Conservation (phyloP, 192 early-diverging fungal genomes). For the Allomyces javanicus region DNA sequence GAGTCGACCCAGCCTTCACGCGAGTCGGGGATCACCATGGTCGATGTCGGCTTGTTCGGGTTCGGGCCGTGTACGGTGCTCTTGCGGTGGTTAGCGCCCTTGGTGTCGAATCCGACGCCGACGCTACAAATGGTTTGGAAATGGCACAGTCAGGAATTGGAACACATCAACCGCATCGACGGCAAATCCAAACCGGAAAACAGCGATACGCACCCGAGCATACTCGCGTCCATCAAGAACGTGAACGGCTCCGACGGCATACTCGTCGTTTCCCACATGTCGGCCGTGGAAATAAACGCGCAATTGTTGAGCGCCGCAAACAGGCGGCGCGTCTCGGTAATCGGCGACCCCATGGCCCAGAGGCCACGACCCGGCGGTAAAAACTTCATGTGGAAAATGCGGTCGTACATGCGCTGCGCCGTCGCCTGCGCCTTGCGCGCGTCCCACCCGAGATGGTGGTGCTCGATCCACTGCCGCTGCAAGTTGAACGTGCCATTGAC, state of each 20-base stretch:
- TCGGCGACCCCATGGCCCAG: conserved; percentile 26
- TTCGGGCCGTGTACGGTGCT: neutral
- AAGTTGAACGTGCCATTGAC: conserved; percentile 29
- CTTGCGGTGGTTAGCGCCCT: conserved; percentile 10
- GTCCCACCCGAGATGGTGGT: conserved; percentile 16
- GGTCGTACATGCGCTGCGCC: conserved; percentile 25
- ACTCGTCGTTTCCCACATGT: conserved; percentile 20
- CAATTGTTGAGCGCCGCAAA: conserved; percentile 28
- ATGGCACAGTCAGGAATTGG: too few species aligned
- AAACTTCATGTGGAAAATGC: conserved; percentile 28
- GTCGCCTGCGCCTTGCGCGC: conserved; percentile 12
- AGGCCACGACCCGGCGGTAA: conserved; percentile 25
- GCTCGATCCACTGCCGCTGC: conserved; percentile 15
- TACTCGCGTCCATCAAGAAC: conserved; percentile 24
- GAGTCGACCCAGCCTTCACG: conserved; percentile 28
- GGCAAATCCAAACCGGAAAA: too few species aligned
- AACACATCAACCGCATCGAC: too few species aligned
- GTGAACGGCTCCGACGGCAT: conserved; percentile 14
- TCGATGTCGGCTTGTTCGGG: neutral
- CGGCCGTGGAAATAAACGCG: conserved; percentile 23
- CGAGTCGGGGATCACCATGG: conserved; percentile 15
- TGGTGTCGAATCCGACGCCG: conserved; percentile 30
- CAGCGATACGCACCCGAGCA: conserved; percentile 14
- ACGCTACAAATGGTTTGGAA: conserved; percentile 6
- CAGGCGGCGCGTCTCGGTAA: conserved; percentile 20